Conservation (phyloP, 495 filamentous ascomycete genomes). For the Tuber calosporum region DNA sequence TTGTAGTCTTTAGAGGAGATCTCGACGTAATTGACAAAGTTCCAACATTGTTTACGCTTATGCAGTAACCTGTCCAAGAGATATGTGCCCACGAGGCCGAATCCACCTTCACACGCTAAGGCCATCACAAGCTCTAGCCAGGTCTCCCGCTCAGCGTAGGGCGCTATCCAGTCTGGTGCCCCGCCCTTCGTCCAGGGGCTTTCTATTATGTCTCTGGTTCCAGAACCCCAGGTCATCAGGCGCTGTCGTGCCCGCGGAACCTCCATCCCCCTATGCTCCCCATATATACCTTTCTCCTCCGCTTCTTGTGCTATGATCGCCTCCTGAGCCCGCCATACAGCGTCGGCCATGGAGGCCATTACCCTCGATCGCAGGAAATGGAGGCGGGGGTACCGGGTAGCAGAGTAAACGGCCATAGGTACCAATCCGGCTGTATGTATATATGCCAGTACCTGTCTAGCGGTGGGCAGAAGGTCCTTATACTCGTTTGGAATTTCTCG, state of each 20-base stretch:
- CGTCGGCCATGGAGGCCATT: constrained; percentile 27
- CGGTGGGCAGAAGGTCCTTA: constrained; percentile 29
- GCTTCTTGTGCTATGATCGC: constrained; percentile 26
- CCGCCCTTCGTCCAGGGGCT: background rate
- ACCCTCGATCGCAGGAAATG: constrained; percentile 24
- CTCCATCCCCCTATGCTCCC: constrained; percentile 30
- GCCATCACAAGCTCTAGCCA: constrained; percentile 32
- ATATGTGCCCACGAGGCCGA: constrained; percentile 17
- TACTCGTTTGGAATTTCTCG: constrained; percentile 10
- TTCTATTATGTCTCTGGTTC: constrained; percentile 17
- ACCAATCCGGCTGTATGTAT: constrained; percentile 28
- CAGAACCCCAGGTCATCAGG: constrained; percentile 24
- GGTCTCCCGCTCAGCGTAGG: constrained; percentile 27
- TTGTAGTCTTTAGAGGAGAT: constrained; percentile 22
- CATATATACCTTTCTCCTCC: constrained; percentile 15
- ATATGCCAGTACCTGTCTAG: constrained; percentile 33
- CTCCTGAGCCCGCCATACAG: constrained; percentile 29
- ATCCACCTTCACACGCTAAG: constrained; percentile 23
- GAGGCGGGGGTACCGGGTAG: constrained; percentile 23
- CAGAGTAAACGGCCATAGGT: constrained; percentile 22
- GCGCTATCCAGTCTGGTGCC: background rate
- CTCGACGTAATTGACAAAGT: constrained; percentile 19
- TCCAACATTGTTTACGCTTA: constrained; percentile 14
- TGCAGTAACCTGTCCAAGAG: constrained; percentile 9
- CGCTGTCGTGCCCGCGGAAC: constrained; percentile 19